phyloP scores from a whole-genome alignment of 306 rosid genomes.

The Castanea crenata region DNA sequence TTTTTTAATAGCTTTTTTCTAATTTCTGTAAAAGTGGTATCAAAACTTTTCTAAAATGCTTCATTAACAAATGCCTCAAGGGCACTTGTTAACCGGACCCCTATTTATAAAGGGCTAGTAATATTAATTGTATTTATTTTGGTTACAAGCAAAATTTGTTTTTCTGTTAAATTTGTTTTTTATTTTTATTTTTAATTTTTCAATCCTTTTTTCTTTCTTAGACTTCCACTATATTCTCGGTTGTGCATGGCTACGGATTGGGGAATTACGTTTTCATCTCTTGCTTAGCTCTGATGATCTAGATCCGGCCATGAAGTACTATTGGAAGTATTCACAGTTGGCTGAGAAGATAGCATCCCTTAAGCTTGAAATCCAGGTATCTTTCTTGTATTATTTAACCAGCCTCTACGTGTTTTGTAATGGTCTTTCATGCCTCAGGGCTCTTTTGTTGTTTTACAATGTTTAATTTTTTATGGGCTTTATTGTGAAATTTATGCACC shows the following conservation, averaged over 20 bases:
- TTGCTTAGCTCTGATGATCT: conserved; percentile 66
- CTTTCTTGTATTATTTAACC: background rate
- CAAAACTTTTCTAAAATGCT: no score
- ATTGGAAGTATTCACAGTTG: conserved; percentile 57
- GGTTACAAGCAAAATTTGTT: background rate
- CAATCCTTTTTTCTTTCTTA: conserved; percentile 9
- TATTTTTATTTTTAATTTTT: background rate
- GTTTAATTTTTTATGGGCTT: background rate
- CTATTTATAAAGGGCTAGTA: background rate
- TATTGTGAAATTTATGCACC: conserved; percentile 17
- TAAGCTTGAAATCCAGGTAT: conserved; percentile 85
- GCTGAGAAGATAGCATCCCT: conserved; percentile 59
- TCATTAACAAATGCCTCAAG: no score
- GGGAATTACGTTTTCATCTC: conserved; percentile 68
- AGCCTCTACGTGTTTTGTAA: background rate
- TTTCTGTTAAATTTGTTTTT: background rate
- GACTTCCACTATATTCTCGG: conserved; percentile 55
- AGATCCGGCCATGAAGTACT: conserved; percentile 83
- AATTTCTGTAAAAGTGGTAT: no score
- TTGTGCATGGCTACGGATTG: conserved; percentile 70
- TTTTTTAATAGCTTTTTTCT: no score
- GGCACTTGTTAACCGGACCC: no score
- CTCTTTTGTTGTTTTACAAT: background rate
- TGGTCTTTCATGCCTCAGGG: background rate
- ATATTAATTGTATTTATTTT: background rate